A percentile compares a stretch with the other conserved stretches of the same genome.
These are phyloP conservation scores for Aspergillus bombycis DNA, from an alignment of 2,329 filamentous ascomycete genomes.

Conservation along the genomic window DNA sequence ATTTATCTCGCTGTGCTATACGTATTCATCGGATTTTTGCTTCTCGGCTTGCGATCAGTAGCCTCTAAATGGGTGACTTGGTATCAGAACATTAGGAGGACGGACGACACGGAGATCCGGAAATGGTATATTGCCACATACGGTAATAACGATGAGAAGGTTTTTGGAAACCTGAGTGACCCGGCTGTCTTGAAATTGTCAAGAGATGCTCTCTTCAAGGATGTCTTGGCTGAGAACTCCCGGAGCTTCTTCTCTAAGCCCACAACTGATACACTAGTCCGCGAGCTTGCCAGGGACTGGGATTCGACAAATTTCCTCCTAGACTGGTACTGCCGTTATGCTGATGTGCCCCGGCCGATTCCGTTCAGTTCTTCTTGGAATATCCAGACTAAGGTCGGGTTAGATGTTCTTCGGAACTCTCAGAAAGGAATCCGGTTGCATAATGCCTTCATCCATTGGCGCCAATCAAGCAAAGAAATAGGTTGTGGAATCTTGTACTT, in stretches of 20 bases:
- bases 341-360: conserved; percentile 53
- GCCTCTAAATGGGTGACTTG: conserved; percentile 63
- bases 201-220: conserved; percentile 49
- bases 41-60: conserved; percentile 58
- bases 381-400: conserved; percentile 58
- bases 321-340: conserved; percentile 56
- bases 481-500: conserved; percentile 60
- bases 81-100: conserved; percentile 46
- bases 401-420: conserved; percentile 56
- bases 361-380: conserved; percentile 62
- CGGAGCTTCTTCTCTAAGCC: conserved; percentile 48
- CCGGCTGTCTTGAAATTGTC: conserved; percentile 53
- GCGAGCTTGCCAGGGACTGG: conserved; percentile 56
- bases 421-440: conserved; percentile 60
- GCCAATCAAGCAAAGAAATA: conserved; percentile 59
- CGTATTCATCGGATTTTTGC: conserved; percentile 54
- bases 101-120: conserved; percentile 43
- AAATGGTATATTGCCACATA: conserved; percentile 43
- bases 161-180: conserved; percentile 51
- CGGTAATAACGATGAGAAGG: conserved; percentile 39
- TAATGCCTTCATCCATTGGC: conserved; percentile 62
- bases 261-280: conserved; percentile 51
- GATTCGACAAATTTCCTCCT: conserved; percentile 58
- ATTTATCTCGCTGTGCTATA: conserved; percentile 62
- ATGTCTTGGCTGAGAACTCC: conserved; percentile 49